phyloP scores from a whole-genome alignment of 169 alveolate genomes.

The Plasmodium sp. region DNA sequence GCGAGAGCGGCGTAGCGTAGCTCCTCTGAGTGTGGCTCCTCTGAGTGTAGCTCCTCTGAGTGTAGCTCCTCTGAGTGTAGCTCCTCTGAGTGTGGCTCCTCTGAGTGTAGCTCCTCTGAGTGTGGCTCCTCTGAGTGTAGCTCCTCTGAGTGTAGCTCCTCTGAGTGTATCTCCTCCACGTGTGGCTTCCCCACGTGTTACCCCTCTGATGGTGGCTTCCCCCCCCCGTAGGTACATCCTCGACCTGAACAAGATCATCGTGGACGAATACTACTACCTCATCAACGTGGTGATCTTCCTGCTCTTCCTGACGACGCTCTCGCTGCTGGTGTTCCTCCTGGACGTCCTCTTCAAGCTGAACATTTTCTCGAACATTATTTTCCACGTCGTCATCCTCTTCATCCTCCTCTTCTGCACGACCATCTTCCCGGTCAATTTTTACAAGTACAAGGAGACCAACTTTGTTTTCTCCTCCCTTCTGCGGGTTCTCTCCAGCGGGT shows the following conservation, averaged over 20 bases:
- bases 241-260: slow-evolving; percentile 53
- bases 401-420: slow-evolving; percentile 33
- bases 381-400: slow-evolving; percentile 21
- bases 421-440: slow-evolving; percentile 41
- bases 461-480: slow-evolving; percentile 72
- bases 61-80: not conserved
- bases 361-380: slow-evolving; percentile 18
- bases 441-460: slow-evolving; percentile 75
- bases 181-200: not conserved
- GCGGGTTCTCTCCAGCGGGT: slow-evolving; percentile 75
- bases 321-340: slow-evolving; percentile 75
- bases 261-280: slow-evolving; percentile 65
- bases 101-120: not conserved
- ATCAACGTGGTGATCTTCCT: slow-evolving; percentile 45
- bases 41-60: not conserved
- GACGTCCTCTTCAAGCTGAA: slow-evolving; percentile 73
- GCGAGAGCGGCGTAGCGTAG: no score
- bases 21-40: no score
- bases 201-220: not conserved
- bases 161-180: not conserved
- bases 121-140: not conserved
- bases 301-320: slow-evolving; percentile 64
- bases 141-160: not conserved
- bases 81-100: no score
- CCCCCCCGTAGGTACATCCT: slow-evolving; percentile 27